These are phyloP conservation scores for Pseudophaeomoniella oleicola DNA, from an alignment of 2,329 filamentous ascomycete genomes.

Conservation along the genomic window DNA sequence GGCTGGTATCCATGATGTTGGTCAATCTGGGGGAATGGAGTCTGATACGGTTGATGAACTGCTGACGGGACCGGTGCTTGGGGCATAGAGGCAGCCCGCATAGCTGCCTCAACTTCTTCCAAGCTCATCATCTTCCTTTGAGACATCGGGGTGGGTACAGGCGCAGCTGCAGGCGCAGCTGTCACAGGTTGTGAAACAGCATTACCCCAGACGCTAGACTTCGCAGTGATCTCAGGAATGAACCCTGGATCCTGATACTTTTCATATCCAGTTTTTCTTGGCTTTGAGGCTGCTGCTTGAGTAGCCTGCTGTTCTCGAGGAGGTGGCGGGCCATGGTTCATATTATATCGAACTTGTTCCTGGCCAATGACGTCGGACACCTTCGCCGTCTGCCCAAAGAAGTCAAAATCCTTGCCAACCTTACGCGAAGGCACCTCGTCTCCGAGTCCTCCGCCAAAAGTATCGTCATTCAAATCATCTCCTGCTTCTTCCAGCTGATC, in stretches of 20 bases:
- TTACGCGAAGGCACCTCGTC: constrained; percentile 29
- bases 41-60: constrained; percentile 14
- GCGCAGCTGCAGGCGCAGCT: constrained; percentile 8
- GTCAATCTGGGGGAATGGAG: not conserved
- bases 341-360: constrained; percentile 72
- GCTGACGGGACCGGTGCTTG: constrained; percentile 13
- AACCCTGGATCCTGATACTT: constrained; percentile 75
- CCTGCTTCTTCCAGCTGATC: constrained; percentile 82
- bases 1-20: not conserved
- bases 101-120: constrained; percentile 90
- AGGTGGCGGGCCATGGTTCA: constrained; percentile 41
- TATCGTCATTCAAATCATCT: constrained; percentile 94
- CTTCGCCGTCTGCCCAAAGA: constrained; percentile 83
- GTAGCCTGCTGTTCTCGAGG: constrained; percentile 14
- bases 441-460: constrained; percentile 51
- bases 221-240: constrained; percentile 79
- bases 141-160: constrained; percentile 10
- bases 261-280: constrained; percentile 73
- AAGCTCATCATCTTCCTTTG: constrained; percentile 78
- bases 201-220: constrained; percentile 84
- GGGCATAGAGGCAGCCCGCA: constrained; percentile 50
- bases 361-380: constrained; percentile 77
- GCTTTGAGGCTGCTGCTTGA: constrained; percentile 35
- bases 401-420: constrained; percentile 91
- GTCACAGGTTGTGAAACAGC: constrained; percentile 39